phyloP scores from a whole-genome alignment of 495 filamentous ascomycete species.

The Xylaria venustula region DNA sequence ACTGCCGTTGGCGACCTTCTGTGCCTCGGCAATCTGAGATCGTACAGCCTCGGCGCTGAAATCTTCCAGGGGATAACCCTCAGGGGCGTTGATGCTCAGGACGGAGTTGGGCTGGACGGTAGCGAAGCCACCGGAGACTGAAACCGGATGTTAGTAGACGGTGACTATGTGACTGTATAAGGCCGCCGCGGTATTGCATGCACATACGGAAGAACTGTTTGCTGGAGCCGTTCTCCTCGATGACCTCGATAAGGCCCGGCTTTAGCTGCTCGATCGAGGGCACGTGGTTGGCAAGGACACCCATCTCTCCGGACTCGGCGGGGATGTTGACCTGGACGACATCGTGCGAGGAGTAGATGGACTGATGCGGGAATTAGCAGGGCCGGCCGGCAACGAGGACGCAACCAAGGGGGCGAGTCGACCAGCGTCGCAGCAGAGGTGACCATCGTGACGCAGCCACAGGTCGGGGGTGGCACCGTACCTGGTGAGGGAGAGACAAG shows the following conservation, averaged over 20 bases:
- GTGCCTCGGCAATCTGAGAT: slow-evolving; percentile 84
- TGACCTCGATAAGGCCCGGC: slow-evolving; percentile 90
- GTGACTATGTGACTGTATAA: no score
- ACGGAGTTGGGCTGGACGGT: slow-evolving; percentile 92
- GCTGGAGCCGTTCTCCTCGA: slow-evolving; percentile 86
- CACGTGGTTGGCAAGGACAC: slow-evolving; percentile 97
- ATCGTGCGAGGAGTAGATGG: slow-evolving; percentile 61
- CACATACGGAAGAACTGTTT: slow-evolving; percentile 98
- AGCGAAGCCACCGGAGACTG: slow-evolving; percentile 96
- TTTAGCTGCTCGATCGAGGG: slow-evolving; percentile 98
- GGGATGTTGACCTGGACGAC: slow-evolving; percentile 97
- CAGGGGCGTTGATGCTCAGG: slow-evolving; percentile 96
- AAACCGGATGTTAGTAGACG: slow-evolving; percentile 19
- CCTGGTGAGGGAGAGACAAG: slow-evolving; percentile 96
- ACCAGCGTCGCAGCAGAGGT: slow-evolving; percentile 11
- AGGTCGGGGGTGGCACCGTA: slow-evolving; percentile 46
- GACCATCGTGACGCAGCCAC: neutral
- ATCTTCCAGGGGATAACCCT: slow-evolving; percentile 90
- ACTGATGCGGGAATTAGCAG: slow-evolving; percentile 52
- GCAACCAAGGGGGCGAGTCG: slow-evolving; percentile 7
- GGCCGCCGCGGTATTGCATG: slow-evolving; percentile 4
- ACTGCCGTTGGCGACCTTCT: slow-evolving; percentile 86
- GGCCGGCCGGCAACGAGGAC: slow-evolving; percentile 12
- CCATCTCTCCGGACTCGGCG: slow-evolving; percentile 98
- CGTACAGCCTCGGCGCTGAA: slow-evolving; percentile 84